Conservation (phyloP, 164 flowering plant species). For the Vitis riparia region DNA sequence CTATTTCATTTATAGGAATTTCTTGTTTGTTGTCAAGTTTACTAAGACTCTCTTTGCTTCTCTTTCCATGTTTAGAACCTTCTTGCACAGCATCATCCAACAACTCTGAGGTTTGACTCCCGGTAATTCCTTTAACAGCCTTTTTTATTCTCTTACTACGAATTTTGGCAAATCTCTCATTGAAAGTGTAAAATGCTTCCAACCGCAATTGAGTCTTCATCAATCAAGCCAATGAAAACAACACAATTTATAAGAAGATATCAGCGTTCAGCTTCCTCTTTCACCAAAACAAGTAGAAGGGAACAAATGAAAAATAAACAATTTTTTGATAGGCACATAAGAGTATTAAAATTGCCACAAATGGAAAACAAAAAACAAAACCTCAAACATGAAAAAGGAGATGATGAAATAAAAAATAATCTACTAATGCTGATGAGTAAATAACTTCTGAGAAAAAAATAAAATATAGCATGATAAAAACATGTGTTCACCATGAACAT, state of each 20-base stretch:
- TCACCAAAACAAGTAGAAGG: background rate
- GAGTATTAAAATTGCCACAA: too few relatives aligned
- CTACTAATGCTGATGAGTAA: too few relatives aligned
- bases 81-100: conserved; percentile 34
- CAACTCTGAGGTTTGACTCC: conserved; percentile 42
- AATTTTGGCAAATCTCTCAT: conserved; percentile 94
- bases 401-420: too few relatives aligned
- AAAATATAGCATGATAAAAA: too few relatives aligned
- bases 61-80: conserved; percentile 32
- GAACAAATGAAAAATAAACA: background rate
- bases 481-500: too few relatives aligned
- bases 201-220: conserved; percentile 87
- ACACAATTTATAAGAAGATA: conserved; percentile 3
- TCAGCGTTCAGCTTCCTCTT: background rate
- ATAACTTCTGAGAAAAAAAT: too few relatives aligned
- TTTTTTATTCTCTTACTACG: conserved; percentile 86
- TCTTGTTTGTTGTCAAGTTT: conserved; percentile 20
- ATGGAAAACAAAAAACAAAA: too few relatives aligned
- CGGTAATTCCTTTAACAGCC: conserved; percentile 83
- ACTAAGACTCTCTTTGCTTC: conserved; percentile 22
- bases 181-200: conserved; percentile 95
- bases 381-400: too few relatives aligned
- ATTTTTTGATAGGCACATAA: background rate
- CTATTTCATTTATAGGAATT: conserved; percentile 13
- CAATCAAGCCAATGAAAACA: conserved; percentile 10